phyloP scores from a whole-genome alignment of 768 basidiomycete species.

The Harrya chromipes region DNA sequence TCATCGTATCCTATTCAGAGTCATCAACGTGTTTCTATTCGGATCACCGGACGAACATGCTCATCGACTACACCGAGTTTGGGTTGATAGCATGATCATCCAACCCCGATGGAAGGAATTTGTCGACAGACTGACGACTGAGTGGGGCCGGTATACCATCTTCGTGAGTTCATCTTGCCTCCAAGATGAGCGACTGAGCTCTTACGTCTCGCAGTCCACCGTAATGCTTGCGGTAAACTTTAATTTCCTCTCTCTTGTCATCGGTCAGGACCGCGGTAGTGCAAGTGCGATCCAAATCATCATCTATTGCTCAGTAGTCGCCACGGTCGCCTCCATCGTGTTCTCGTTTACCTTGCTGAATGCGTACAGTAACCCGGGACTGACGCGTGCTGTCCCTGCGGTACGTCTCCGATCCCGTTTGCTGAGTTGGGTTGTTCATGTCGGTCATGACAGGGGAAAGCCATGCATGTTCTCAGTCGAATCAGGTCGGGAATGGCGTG shows the following conservation, averaged over 20 bases:
- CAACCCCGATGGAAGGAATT: conserved; percentile 12
- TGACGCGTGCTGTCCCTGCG: no score
- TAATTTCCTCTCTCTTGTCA: conserved; percentile 14
- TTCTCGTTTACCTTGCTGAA: no score
- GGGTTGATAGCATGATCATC: conserved; percentile 10
- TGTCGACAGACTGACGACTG: conserved; percentile 4
- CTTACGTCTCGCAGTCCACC: conserved; percentile 8
- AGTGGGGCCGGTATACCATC: conserved; percentile 13
- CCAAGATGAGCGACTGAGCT: background rate
- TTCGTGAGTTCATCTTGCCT: conserved; percentile 3
- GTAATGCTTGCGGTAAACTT: conserved; percentile 19
- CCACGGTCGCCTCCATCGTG: no score
- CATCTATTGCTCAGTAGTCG: no score
- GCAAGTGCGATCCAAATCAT: no score
- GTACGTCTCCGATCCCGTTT: no score
- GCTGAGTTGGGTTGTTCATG: no score
- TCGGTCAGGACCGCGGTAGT: background rate
- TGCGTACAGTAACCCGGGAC: no score
- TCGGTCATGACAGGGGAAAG: no score
- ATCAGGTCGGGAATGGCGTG: no score
- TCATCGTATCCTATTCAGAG: background rate
- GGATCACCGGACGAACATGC: conserved; percentile 8
- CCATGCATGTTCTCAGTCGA: no score
- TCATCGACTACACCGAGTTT: conserved; percentile 9
- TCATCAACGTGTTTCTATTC: conserved; percentile 1